Evolutionary conservation across 805 yeast species (phyloP).

Genomic region (Saturnispora sanitii): DNA sequence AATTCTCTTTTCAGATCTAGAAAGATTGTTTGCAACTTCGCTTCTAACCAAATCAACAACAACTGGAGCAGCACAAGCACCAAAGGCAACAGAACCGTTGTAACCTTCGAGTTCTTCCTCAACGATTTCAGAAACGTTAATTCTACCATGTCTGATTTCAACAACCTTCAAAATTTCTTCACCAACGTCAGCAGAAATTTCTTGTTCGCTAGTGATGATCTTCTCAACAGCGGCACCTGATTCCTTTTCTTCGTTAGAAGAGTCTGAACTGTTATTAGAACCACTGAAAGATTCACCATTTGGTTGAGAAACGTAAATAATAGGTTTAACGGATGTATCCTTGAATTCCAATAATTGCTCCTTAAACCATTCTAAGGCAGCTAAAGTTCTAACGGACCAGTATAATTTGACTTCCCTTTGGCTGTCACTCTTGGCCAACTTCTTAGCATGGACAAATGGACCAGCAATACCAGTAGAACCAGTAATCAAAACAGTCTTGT

Average conservation of each 20-base stretch:
- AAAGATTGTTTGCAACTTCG: constrained; percentile 16
- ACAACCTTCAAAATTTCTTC: constrained; percentile 27
- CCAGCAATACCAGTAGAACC: constrained; percentile 75
- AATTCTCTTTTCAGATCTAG: constrained; percentile 12
- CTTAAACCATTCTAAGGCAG: constrained; percentile 41
- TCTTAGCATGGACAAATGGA: constrained; percentile 33
- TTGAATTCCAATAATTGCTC: constrained; percentile 32
- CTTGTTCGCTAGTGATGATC: constrained; percentile 4
- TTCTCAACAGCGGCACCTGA: neutral
- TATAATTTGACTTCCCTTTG: constrained; percentile 35
- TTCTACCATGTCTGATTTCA: constrained; percentile 38
- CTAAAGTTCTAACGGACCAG: constrained; percentile 54
- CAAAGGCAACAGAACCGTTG: constrained; percentile 35
- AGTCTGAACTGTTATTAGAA: constrained; percentile 1
- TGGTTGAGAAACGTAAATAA: constrained; percentile 35
- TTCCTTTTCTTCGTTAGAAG: constrained; percentile 2
- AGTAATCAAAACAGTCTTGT: constrained; percentile 49
- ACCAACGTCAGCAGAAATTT: constrained; percentile 9
- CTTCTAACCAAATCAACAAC: constrained; percentile 29
- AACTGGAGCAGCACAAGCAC: constrained; percentile 39
- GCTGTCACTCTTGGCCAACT: constrained; percentile 24
- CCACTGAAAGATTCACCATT: constrained; percentile 9
- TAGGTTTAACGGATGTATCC: constrained; percentile 27
- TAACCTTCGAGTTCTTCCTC: constrained; percentile 29
- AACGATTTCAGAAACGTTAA: constrained; percentile 29